Evolutionary conservation across 345 rosid genomes (phyloP).

Genomic region (Hevea brasiliensis): DNA sequence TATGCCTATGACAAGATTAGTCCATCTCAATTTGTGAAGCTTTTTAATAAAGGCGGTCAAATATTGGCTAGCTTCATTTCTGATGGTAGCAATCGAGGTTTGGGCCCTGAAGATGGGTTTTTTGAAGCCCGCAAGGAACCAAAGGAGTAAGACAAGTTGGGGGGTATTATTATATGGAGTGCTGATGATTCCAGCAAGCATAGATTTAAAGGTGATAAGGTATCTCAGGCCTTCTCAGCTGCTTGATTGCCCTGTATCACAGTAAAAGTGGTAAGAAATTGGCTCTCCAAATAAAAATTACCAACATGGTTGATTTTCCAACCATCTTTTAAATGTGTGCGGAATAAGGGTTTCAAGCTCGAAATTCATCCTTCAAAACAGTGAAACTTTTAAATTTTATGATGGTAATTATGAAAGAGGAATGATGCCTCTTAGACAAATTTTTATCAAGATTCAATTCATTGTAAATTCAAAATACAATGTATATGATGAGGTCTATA

Average conservation of each 20-base stretch:
- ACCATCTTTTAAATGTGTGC: too few species aligned
- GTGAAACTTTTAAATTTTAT: too few species aligned
- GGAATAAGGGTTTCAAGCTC: too few species aligned
- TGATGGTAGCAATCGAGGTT: not conserved
- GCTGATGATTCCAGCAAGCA: not conserved
- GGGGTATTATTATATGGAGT: conserved; percentile 9
- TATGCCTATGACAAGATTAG: conserved; percentile 4
- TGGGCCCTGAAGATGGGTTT: conserved; percentile 1
- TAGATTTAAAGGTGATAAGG: conserved; percentile 1
- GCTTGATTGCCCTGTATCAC: not conserved
- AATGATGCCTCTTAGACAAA: too few species aligned
- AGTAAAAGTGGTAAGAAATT: too few species aligned
- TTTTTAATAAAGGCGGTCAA: conserved; percentile 4
- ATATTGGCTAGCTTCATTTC: conserved; percentile 7
- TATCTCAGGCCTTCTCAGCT: not conserved
- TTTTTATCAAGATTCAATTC: too few species aligned
- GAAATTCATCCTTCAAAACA: too few species aligned
- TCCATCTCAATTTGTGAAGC: not conserved
- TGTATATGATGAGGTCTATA: too few species aligned
- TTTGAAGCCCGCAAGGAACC: conserved; percentile 2
- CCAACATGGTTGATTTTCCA: too few species aligned
- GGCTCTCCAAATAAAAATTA: too few species aligned
- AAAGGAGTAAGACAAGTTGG: not conserved
- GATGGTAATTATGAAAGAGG: too few species aligned
- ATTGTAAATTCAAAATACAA: too few species aligned